Evolutionary conservation across 192 early-diverging fungal species (phyloP).

Genomic region (Phycomyces blakesleeanus): DNA sequence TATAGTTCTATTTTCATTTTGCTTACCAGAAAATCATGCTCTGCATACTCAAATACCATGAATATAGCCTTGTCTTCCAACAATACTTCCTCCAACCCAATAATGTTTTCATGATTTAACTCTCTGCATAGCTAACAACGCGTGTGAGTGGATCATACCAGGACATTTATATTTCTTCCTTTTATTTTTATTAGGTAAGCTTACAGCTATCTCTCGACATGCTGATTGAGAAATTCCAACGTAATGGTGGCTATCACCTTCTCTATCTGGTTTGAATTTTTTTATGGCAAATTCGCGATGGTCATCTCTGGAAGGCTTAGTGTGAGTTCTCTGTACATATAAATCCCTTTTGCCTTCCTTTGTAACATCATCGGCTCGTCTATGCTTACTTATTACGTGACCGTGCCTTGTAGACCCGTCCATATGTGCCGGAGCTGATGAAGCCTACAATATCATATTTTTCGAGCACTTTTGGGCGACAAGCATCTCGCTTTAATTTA

Average conservation of each 20-base stretch:
- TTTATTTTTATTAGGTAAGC: neutral
- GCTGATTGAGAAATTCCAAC: constrained; percentile 92
- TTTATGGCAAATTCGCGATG: constrained; percentile 85
- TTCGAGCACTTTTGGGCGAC: constrained; percentile 54
- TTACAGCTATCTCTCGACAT: constrained; percentile 84
- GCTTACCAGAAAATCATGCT: constrained; percentile 82
- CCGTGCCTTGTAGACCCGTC: constrained; percentile 90
- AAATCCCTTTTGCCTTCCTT: neutral
- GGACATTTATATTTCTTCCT: too few species aligned
- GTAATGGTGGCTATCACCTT: constrained; percentile 69
- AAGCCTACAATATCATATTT: constrained; percentile 88
- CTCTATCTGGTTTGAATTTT: constrained; percentile 95
- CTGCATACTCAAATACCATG: constrained; percentile 97
- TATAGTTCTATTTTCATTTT: neutral
- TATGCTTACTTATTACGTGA: constrained; percentile 46
- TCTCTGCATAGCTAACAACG: constrained; percentile 73
- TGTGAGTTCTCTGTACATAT: neutral
- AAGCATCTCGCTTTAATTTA: constrained; percentile 49
- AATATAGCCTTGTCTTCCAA: constrained; percentile 91
- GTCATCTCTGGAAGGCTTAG: constrained; percentile 24
- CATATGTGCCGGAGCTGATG: constrained; percentile 93
- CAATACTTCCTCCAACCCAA: constrained; percentile 82
- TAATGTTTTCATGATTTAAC: constrained; percentile 84
- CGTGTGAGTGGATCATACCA: too few species aligned
- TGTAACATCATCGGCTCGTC: too few species aligned